Evolutionary conservation across 495 filamentous ascomycete genomes (phyloP).

Genomic region (Darksidea phi): DNA sequence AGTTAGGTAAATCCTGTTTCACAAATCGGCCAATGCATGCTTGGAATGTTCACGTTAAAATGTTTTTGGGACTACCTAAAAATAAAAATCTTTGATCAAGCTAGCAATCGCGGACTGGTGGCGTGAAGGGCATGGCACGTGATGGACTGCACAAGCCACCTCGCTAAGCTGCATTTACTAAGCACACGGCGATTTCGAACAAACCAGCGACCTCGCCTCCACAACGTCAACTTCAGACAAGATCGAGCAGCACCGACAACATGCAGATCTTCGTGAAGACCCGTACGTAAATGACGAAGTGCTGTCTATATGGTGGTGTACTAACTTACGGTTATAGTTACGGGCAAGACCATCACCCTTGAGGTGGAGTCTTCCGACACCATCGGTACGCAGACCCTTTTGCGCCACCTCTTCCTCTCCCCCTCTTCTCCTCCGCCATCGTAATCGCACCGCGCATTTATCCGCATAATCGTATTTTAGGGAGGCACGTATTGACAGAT

Average conservation of each 20-base stretch:
- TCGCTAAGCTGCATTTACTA: conserved; percentile 6
- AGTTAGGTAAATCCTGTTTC: conserved; percentile 43
- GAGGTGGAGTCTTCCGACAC: conserved; percentile 99
- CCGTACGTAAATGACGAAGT: conserved; percentile 36
- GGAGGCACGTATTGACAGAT: conserved; percentile 1
- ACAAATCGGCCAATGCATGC: too few relatives aligned
- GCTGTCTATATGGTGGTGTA: conserved; percentile 35
- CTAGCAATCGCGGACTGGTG: conserved; percentile 28
- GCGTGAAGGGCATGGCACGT: conserved; percentile 23
- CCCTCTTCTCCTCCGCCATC: neutral
- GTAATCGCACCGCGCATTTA: neutral
- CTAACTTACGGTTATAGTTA: conserved; percentile 78
- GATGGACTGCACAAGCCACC: neutral
- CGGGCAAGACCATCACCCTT: conserved; percentile 97
- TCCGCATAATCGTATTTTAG: neutral
- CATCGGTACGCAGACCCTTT: conserved; percentile 58
- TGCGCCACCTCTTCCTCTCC: neutral
- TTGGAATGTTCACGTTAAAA: too few relatives aligned
- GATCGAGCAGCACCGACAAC: conserved; percentile 24
- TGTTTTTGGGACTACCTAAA: too few relatives aligned
- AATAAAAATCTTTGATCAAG: too few relatives aligned
- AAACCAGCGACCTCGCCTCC: neutral
- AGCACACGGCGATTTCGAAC: conserved; percentile 9
- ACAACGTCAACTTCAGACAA: conserved; percentile 21
- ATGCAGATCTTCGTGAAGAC: conserved; percentile 47